Evolutionary conservation across 2,329 filamentous ascomycete genomes (phyloP).

Genomic region (Fusarium odoratissimum): DNA sequence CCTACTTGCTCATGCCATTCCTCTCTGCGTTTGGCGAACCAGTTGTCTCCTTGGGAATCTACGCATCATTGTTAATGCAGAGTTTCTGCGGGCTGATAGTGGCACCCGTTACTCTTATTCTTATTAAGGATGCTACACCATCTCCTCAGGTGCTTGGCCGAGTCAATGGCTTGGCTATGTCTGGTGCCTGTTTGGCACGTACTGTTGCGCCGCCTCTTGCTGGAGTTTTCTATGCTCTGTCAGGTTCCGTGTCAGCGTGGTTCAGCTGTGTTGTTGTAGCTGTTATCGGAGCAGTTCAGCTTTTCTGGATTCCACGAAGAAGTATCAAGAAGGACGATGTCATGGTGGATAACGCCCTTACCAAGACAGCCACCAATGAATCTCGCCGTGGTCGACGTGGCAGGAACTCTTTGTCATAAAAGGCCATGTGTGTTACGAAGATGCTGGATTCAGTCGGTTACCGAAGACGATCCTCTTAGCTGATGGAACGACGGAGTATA

Average conservation of each 20-base stretch:
- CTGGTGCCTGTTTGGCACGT: slow-evolving; percentile 76
- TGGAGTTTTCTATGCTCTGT: slow-evolving; percentile 73
- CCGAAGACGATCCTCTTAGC: no score
- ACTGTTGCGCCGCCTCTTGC: slow-evolving; percentile 76
- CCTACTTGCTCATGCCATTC: slow-evolving; percentile 77
- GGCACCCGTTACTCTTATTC: slow-evolving; percentile 75
- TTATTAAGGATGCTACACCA: slow-evolving; percentile 78
- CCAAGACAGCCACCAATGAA: slow-evolving; percentile 27
- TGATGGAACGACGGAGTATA: not conserved
- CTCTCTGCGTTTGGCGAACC: slow-evolving; percentile 67
- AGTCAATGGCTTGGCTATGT: slow-evolving; percentile 79
- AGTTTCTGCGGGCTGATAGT: slow-evolving; percentile 76
- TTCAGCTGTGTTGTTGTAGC: slow-evolving; percentile 51
- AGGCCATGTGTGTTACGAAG: no score
- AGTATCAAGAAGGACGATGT: slow-evolving; percentile 16
- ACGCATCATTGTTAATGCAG: slow-evolving; percentile 72
- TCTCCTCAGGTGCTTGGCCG: slow-evolving; percentile 71
- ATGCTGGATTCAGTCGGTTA: no score
- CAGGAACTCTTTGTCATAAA: slow-evolving; percentile 20
- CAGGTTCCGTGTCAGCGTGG: slow-evolving; percentile 59
- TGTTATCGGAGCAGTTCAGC: slow-evolving; percentile 35
- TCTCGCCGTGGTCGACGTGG: slow-evolving; percentile 25
- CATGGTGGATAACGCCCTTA: slow-evolving; percentile 35
- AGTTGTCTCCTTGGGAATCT: slow-evolving; percentile 70
- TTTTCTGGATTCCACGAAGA: slow-evolving; percentile 37